Conservation (phyloP, 441 rosid genomes). For the Melastoma candidum region DNA sequence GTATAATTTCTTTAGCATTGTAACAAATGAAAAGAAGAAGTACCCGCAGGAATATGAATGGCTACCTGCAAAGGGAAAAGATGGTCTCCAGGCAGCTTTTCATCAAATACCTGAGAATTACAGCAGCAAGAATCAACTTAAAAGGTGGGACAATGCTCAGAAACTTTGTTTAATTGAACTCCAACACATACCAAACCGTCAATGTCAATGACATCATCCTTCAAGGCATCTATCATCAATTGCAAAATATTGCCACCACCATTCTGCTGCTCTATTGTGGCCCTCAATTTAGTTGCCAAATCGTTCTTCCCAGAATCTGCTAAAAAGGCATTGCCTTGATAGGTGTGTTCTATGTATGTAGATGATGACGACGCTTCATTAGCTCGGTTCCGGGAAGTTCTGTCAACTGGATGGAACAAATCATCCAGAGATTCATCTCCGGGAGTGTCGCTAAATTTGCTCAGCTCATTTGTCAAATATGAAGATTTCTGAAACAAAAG, state of each 20-base stretch:
- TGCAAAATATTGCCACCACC: constrained; percentile 84
- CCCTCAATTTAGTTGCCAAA: constrained; percentile 81
- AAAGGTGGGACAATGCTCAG: neutral
- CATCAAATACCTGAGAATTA: constrained; percentile 65
- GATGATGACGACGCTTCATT: constrained; percentile 69
- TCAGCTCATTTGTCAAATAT: constrained; percentile 63
- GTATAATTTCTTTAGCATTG: no score
- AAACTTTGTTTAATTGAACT: constrained; percentile 9
- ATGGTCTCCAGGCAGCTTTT: constrained; percentile 69
- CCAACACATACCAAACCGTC: constrained; percentile 77
- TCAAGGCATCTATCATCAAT: constrained; percentile 82
- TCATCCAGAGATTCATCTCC: constrained; percentile 97
- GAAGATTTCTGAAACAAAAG: constrained; percentile 38
- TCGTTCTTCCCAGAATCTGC: constrained; percentile 77
- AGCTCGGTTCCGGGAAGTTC: constrained; percentile 33
- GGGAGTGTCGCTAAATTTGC: constrained; percentile 89
- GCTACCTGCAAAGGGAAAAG: constrained; percentile 87
- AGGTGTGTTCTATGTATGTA: constrained; percentile 40
- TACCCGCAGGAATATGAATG: no score
- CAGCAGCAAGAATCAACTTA: neutral
- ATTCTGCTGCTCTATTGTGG: constrained; percentile 63
- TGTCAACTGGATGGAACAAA: constrained; percentile 80
- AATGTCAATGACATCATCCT: constrained; percentile 89
- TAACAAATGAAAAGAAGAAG: no score
- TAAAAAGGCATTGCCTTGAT: constrained; percentile 39